Evolutionary conservation across 345 rosid species (phyloP).

Genomic region (Sisymbrium irio): DNA sequence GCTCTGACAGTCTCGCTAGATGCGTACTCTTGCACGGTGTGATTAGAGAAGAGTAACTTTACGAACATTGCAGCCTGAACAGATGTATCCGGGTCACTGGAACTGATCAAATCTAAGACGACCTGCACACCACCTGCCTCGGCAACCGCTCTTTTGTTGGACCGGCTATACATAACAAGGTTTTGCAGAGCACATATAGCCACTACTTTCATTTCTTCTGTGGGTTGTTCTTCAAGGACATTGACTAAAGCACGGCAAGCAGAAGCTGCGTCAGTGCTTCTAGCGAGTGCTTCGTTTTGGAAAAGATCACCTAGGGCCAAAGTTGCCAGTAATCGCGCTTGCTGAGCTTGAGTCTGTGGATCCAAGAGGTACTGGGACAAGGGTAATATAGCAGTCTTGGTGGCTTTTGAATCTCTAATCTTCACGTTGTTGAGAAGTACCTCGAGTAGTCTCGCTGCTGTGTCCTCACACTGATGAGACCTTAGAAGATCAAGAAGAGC

Average conservation of each 20-base stretch:
- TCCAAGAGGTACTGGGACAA: constrained; percentile 94
- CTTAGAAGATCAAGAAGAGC: constrained; percentile 95
- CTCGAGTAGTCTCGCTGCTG: constrained; percentile 91
- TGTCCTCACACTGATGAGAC: constrained; percentile 94
- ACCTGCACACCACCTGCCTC: constrained; percentile 99
- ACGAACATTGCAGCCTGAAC: constrained; percentile 98
- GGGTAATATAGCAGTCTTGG: constrained; percentile 86
- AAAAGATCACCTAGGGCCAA: constrained; percentile 97
- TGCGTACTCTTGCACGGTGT: constrained; percentile 98
- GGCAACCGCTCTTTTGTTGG: constrained; percentile 98
- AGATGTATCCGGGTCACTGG: constrained; percentile 94
- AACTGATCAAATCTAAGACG: constrained; percentile 86
- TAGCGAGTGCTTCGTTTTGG: constrained; percentile 95
- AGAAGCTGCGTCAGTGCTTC: constrained; percentile 89
- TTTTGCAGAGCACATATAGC: constrained; percentile 98
- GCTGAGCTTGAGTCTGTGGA: constrained; percentile 98
- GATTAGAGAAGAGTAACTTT: constrained; percentile 91
- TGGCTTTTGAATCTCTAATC: constrained; percentile 89
- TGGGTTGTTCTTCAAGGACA: constrained; percentile 97
- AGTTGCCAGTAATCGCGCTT: constrained; percentile 84
- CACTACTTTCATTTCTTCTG: constrained; percentile 99
- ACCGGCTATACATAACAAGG: constrained; percentile 91
- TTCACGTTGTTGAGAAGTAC: constrained; percentile 93
- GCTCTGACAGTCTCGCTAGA: constrained; percentile 98
- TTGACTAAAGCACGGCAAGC: constrained; percentile 98